A percentile compares a stretch with the other conserved stretches of the same genome.
These are phyloP conservation scores for Phalaenopsis equestris DNA, from an alignment of 106 monocot species.

Conservation along the genomic window DNA sequence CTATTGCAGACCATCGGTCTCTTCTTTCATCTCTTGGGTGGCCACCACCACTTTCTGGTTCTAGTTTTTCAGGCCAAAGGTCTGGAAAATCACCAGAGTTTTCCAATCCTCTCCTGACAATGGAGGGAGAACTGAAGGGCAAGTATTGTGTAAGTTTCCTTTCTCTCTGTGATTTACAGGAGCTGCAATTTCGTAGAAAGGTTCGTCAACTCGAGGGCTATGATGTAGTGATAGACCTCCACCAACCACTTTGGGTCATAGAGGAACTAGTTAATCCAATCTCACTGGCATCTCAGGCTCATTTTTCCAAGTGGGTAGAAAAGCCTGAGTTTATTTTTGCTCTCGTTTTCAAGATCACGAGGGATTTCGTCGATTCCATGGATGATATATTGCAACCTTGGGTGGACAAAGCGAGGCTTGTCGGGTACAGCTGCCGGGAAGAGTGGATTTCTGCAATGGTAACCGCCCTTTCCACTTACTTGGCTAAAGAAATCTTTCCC, in stretches of 20 bases:
- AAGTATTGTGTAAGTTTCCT: constrained; percentile 76
- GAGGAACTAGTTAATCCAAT: constrained; percentile 90
- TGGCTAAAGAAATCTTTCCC: constrained; percentile 81
- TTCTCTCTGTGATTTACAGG: constrained; percentile 80
- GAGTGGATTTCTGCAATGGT: constrained; percentile 91
- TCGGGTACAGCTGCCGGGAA: constrained; percentile 90
- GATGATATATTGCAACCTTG: constrained; percentile 92
- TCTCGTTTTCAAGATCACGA: constrained; percentile 69
- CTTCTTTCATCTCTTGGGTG: constrained; percentile 77
- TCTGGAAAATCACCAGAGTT: constrained; percentile 13
- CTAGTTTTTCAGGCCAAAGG: constrained; percentile 19
- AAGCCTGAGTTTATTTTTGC: constrained; percentile 94
- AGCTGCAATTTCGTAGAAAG: constrained; percentile 79
- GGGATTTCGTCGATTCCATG: constrained; percentile 82
- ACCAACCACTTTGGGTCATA: constrained; percentile 86
- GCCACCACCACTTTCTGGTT: constrained; percentile 69
- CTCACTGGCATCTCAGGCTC: constrained; percentile 40
- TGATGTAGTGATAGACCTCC: constrained; percentile 40
- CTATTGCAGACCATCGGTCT: constrained; percentile 85
- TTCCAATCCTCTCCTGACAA: constrained; percentile 68
- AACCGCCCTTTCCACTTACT: constrained; percentile 50
- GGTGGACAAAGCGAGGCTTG: constrained; percentile 79
- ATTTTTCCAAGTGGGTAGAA: constrained; percentile 85
- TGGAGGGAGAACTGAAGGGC: constrained; percentile 55
- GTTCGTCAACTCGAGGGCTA: constrained; percentile 57